Evolutionary conservation across 257 asterid species (phyloP).

Genomic region (Solanum dulcamara): DNA sequence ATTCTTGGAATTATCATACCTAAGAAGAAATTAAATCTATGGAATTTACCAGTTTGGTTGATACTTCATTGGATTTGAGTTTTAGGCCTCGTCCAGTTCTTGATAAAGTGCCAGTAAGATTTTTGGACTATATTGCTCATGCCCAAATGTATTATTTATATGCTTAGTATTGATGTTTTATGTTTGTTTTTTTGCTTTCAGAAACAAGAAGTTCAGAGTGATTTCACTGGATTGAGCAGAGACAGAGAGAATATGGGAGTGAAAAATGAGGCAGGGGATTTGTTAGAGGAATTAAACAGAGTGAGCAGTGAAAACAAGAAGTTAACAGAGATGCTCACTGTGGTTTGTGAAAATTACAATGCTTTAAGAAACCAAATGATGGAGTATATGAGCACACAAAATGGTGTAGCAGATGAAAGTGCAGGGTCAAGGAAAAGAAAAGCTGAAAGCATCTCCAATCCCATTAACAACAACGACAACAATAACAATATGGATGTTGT

Average conservation of each 20-base stretch:
- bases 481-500: background rate
- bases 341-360: conserved; percentile 68
- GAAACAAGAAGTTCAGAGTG: conserved; percentile 56
- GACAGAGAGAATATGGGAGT: conserved; percentile 5
- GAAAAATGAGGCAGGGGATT: conserved; percentile 44
- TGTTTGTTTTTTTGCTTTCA: conserved; percentile 9
- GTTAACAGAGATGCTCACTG: conserved; percentile 51
- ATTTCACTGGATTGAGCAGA: conserved; percentile 36
- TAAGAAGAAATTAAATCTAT: conserved; percentile 8
- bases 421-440: conserved; percentile 56
- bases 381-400: conserved; percentile 40
- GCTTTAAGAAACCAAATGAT: conserved; percentile 38
- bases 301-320: conserved; percentile 84
- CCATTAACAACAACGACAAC: background rate
- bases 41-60: conserved; percentile 57
- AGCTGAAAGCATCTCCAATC: conserved; percentile 17
- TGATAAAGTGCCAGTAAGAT: conserved; percentile 34
- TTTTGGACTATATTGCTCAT: background rate
- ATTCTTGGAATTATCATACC: background rate
- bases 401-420: background rate
- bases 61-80: conserved; percentile 70
- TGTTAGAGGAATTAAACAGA: conserved; percentile 62
- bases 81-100: conserved; percentile 33
- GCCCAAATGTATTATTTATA: background rate
- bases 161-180: background rate